Percentiles rank a stretch among this genome's conserved stretches.
phyloP scores from a whole-genome alignment of 257 asterid species.

The Solanum ossicruentum region DNA sequence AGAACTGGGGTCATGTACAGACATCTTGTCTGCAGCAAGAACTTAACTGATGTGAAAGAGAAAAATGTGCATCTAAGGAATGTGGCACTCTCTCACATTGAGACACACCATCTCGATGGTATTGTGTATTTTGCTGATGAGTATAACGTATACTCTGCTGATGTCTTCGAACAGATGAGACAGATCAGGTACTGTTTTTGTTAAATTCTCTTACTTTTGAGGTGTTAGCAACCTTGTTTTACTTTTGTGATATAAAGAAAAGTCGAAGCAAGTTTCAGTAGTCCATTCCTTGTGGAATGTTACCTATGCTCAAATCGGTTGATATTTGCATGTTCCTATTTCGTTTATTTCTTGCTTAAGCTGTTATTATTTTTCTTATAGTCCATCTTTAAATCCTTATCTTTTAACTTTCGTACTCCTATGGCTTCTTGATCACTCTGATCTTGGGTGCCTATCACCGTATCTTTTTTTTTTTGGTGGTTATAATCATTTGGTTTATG shows the following conservation, averaged over 20 bases:
- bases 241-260: not conserved
- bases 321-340: not conserved
- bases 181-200: conserved; percentile 47
- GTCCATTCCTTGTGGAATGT: not conserved
- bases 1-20: conserved; percentile 56
- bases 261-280: not conserved
- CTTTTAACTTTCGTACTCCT: not conserved
- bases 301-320: not conserved
- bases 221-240: not conserved
- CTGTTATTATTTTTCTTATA: not conserved
- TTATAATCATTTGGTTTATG: not conserved
- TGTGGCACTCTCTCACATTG: conserved; percentile 64
- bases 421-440: not conserved
- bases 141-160: conserved; percentile 35
- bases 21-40: conserved; percentile 48
- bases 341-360: not conserved
- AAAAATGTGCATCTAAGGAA: conserved; percentile 34
- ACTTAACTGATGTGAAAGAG: conserved; percentile 23
- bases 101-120: conserved; percentile 64
- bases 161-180: conserved; percentile 59
- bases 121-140: conserved; percentile 66
- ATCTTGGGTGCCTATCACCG: not conserved
- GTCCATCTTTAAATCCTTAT: not conserved
- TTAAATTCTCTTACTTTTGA: not conserved
- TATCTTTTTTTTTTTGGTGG: not conserved